Percentiles rank a stretch among this genome's conserved stretches.
Evolutionary conservation across 116 monocot species (phyloP).

Genomic region (Thalassia testudinum): DNA sequence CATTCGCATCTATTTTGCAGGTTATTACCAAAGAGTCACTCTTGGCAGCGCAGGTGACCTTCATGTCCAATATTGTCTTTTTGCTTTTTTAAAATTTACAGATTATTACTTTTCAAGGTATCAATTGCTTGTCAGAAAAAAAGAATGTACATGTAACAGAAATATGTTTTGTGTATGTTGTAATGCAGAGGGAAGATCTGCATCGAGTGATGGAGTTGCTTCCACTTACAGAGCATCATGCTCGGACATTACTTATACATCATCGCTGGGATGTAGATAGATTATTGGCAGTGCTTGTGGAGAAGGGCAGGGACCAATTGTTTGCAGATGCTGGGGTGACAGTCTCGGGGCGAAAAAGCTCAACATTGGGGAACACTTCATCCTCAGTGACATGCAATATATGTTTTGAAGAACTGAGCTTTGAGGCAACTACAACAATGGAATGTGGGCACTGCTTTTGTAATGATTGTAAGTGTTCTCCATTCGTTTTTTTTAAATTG

Average conservation of each 20-base stretch:
- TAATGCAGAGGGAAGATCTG: conserved; percentile 19
- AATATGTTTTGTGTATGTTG: no score
- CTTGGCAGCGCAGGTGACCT: conserved; percentile 15
- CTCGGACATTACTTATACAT: conserved; percentile 17
- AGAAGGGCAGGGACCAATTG: conserved; percentile 16
- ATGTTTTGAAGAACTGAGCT: conserved; percentile 70
- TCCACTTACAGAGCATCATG: conserved; percentile 18
- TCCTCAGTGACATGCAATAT: conserved; percentile 35
- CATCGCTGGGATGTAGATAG: conserved; percentile 26
- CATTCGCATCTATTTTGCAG: no score
- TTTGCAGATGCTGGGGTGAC: conserved; percentile 68
- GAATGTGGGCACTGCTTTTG: conserved; percentile 85
- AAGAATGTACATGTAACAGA: no score
- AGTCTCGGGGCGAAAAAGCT: conserved; percentile 13
- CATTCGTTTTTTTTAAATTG: background rate
- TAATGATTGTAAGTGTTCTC: conserved; percentile 56
- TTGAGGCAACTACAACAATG: conserved; percentile 34
- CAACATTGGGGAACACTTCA: conserved; percentile 3
- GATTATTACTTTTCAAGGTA: no score
- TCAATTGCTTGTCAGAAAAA: no score
- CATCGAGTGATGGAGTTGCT: conserved; percentile 14
- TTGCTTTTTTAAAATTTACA: no score
- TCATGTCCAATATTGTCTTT: background rate
- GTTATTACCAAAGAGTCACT: conserved; percentile 16
- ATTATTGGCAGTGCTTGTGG: conserved; percentile 15